A percentile compares a stretch with the other conserved stretches of the same genome.
These are phyloP conservation scores for Fraxinus dipetala DNA, from an alignment of 305 asterid genomes.

Conservation along the genomic window DNA sequence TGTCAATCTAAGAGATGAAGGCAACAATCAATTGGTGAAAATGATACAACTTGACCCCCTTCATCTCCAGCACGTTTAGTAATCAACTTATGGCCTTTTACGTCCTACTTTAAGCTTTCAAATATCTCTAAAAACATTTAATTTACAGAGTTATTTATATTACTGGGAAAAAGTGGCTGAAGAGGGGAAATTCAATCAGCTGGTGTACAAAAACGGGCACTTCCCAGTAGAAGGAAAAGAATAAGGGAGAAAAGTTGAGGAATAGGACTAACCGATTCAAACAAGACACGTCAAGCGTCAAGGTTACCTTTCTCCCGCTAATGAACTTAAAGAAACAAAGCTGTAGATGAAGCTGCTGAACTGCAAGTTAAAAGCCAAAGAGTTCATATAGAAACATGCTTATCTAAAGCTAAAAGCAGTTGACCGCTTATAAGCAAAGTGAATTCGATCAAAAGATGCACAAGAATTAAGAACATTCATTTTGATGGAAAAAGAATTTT, in stretches of 20 bases:
- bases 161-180: not conserved
- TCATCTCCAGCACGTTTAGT: not conserved
- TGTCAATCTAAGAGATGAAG: not conserved
- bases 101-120: not conserved
- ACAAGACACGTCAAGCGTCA: slow-evolving; percentile 76
- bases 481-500: not conserved
- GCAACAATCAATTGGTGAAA: not conserved
- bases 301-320: slow-evolving; percentile 53
- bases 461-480: not conserved
- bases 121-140: not conserved
- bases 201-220: not conserved
- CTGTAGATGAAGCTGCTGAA: slow-evolving; percentile 58
- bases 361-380: slow-evolving; percentile 47
- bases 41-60: not conserved
- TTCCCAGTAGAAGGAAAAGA: not conserved
- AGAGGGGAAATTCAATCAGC: not conserved
- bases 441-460: slow-evolving; percentile 9
- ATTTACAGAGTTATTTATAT: not conserved
- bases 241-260: slow-evolving; percentile 18
- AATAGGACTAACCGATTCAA: slow-evolving; percentile 59
- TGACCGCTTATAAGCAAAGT: not conserved
- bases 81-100: not conserved
- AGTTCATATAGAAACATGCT: slow-evolving; percentile 14
- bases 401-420: not conserved
- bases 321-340: slow-evolving; percentile 57